phyloP scores from a whole-genome alignment of 352 stramenopile genomes.

The Globisporangium viniferum region DNA sequence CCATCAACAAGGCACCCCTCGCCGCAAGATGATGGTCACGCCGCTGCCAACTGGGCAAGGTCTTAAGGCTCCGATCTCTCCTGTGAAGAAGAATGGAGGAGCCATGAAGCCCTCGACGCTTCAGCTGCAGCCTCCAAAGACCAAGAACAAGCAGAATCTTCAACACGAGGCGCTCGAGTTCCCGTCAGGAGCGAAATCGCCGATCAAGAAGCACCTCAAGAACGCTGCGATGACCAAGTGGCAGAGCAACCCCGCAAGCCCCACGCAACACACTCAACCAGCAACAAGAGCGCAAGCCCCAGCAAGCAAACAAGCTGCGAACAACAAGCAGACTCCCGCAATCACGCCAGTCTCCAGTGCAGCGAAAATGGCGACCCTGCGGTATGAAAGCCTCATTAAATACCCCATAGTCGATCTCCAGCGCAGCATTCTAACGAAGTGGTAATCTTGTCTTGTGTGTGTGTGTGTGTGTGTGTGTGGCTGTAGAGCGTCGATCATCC shows the following conservation, averaged over 20 bases:
- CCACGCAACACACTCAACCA: not conserved
- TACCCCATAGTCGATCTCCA: conserved; percentile 8
- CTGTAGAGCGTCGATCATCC: conserved; percentile 48
- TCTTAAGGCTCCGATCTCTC: not conserved
- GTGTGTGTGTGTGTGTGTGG: not conserved
- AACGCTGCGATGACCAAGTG: conserved; percentile 17
- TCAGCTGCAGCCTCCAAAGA: conserved; percentile 10
- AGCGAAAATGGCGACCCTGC: conserved; percentile 6
- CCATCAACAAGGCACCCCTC: not conserved
- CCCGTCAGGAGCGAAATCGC: conserved; percentile 27
- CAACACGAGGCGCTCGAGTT: not conserved
- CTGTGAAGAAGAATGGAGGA: conserved; percentile 2
- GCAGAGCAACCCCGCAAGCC: not conserved
- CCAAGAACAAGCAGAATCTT: conserved; percentile 3
- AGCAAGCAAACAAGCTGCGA: not conserved
- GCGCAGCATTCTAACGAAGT: not conserved
- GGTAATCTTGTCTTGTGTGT: not conserved
- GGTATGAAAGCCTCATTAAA: not conserved
- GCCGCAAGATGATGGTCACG: conserved; percentile 23
- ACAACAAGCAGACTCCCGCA: not conserved
- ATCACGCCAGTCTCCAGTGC: not conserved
- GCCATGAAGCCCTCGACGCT: not conserved
- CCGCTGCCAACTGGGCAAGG: conserved; percentile 10
- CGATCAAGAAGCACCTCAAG: conserved; percentile 58
- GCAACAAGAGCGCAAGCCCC: not conserved